These are phyloP conservation scores for Mycothermus thermophilus DNA, from an alignment of 495 filamentous ascomycete genomes.

Conservation along the genomic window DNA sequence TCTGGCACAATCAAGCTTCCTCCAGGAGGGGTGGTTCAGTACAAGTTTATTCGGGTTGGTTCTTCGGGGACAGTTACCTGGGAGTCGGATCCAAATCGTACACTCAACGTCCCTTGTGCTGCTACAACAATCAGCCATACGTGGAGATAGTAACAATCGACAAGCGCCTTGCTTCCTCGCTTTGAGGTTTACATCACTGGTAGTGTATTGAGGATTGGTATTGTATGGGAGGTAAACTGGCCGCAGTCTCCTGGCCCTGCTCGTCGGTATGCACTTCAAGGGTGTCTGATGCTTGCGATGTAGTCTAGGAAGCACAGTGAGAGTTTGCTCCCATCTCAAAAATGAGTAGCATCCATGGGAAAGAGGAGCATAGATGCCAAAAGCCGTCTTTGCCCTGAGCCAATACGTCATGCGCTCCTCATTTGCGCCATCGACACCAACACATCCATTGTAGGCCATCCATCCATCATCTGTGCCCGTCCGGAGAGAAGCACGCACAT, in stretches of 20 bases:
- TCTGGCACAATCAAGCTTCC: constrained; percentile 34
- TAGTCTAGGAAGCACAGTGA: too few species aligned
- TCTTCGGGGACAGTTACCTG: constrained; percentile 42
- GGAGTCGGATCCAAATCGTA: constrained; percentile 51
- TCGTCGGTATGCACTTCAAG: too few species aligned
- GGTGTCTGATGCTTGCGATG: not conserved
- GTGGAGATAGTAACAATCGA: too few species aligned
- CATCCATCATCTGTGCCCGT: constrained; percentile 42
- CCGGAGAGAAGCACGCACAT: constrained; percentile 34
- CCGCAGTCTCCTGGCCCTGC: too few species aligned
- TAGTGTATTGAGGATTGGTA: too few species aligned
- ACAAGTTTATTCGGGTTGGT: constrained; percentile 54
- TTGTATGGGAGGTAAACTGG: too few species aligned
- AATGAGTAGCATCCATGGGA: too few species aligned
- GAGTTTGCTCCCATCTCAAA: too few species aligned
- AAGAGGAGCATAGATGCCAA: constrained; percentile 28
- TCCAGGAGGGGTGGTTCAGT: constrained; percentile 40
- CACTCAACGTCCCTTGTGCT: constrained; percentile 38
- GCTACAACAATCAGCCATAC: constrained; percentile 8
- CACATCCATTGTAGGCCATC: constrained; percentile 49
- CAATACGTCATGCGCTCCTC: constrained; percentile 43
- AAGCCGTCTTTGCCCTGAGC: constrained; percentile 32
- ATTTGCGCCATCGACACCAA: constrained; percentile 38
- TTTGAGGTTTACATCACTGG: too few species aligned
- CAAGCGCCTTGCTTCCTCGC: too few species aligned